Evolutionary conservation across 805 yeast genomes (phyloP), one percentile per base, ranked within the genome.

Genomic region (Pichia phayaonensis): DNA sequence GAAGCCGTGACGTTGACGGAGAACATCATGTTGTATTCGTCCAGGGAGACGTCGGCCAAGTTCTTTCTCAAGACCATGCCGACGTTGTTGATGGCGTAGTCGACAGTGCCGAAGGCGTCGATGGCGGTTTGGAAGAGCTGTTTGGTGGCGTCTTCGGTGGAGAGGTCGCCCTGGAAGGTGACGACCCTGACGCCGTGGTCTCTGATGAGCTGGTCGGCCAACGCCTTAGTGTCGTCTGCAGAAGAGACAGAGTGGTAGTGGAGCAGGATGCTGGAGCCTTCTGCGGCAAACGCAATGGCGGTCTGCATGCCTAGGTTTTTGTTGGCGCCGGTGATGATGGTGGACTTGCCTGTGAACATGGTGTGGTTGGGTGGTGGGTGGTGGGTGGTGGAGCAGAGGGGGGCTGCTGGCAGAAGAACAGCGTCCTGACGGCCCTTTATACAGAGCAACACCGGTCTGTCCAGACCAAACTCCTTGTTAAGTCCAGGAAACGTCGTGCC

Each of bases 51-150:
- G n/a, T 79, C 80, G 34, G 65, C 66, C 46, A 81, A 58, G 38
- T 80, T 77, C 61, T 82, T 83, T 71, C 82, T 81, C 63, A 82
- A 68, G 22, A 83, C 87, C 72, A 67, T 77, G 48, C 88, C 88
- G 40, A 81, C 82, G 56, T 79, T 81, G 67, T 81, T 81, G 58
- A 83, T 71, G n/a, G 86, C 87, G 60, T 78, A 72, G 58, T 83
- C 85, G 55, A 79, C 67, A 21, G 66, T 60, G 38, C 83, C 84
- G 50, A 79, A 74, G 40, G 66, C 63, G 15, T 61, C 52, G 48
- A 68, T 67, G 8, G 81, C 77, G 12, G 63, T 64, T 18, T 64
- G 72, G 57, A 83, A 82, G 48, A 82, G 63, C 27, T 68, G 64
- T 21, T 65, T 61, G 36, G 72, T 67, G 12, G 73, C 77, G 0